Base-by-base conservation (phyloP, 768 basidiomycete genomes). In the Tephrocybe sp. region DNA sequence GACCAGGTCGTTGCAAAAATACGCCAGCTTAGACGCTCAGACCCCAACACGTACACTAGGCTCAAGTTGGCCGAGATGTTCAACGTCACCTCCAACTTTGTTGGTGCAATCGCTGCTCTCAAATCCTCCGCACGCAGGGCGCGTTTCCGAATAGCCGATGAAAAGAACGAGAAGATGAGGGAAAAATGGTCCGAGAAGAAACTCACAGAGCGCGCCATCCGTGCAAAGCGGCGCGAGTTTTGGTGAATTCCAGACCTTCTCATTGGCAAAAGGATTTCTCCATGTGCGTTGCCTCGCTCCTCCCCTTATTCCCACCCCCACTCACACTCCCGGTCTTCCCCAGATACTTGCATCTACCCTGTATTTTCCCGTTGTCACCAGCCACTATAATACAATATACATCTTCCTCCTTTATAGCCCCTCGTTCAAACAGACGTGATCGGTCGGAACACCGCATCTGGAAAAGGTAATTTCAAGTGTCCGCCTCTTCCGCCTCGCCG, bases 11-110 rank as follows among this genome's bases (percentile, higher is more conserved):
- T 91, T 12, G 73, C 70, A 36, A 73, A 81, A 58, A 80, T 93
- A 42, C 77, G 78, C 32, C 58, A 74, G 18, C 75, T 93, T 44
- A 75, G 90, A 46, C 68, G 63, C 44, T 70, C 71, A 48, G 70
- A 90, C 62, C 89, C 88, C 0, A 62, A 60, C 5, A 71, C 65
- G 28, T 86, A 85, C 68, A 86, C 84, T 49, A 77, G 85, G 38
- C 68, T 69, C 51, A 78, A 74, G 65, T 77, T 93, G n/a, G 90
- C 92, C 24, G 77, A 79, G 64, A 82, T 80, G 76, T 94, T 93
- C 66, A 76, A 77, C 12, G 88, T 87, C 72, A 84, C 87, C 8
- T 75, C 79, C 39, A 70, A 75, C 41, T 90, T 90, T 57, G 83
- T 92, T 49, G 77, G 74, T 9, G 72, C 76, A 54, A 72, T 86